These are phyloP conservation scores for Hibiscus trionum DNA, from an alignment of 345 rosid genomes.

Conservation along the genomic window DNA sequence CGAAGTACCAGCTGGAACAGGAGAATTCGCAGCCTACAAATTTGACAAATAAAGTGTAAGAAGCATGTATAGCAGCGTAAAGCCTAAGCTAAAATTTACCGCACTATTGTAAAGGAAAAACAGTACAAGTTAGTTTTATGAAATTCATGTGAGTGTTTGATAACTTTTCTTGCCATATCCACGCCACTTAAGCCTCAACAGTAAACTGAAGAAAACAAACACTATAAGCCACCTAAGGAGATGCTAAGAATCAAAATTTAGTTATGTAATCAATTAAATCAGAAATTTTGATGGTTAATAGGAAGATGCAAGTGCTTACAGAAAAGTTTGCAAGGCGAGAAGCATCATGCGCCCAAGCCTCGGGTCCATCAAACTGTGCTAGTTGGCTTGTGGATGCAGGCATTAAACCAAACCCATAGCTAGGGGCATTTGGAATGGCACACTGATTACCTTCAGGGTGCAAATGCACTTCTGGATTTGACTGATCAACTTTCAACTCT, in stretches of 20 bases:
- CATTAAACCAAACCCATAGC: constrained; percentile 44
- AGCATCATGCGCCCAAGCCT: constrained; percentile 40
- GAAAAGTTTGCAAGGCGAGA: constrained; percentile 28
- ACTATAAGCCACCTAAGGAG: neutral
- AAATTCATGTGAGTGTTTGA: neutral
- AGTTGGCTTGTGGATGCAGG: constrained; percentile 44
- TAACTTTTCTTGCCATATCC: neutral
- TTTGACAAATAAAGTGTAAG: neutral
- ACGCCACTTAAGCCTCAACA: neutral
- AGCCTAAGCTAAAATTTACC: neutral
- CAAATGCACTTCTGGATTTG: constrained; percentile 28
- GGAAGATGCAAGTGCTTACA: constrained; percentile 23
- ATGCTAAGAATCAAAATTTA: neutral
- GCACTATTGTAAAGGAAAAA: neutral
- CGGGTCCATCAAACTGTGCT: constrained; percentile 40
- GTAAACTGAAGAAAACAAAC: too few relatives aligned
- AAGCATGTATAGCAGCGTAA: constrained; percentile 1
- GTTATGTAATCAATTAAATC: neutral
- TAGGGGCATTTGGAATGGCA: constrained; percentile 43
- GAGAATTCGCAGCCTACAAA: constrained; percentile 47
- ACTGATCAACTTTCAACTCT: constrained; percentile 28
- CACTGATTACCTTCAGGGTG: constrained; percentile 43
- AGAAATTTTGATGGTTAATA: neutral
- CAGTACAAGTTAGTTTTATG: neutral
- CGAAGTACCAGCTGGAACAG: constrained; percentile 36